Conservation (phyloP, 768 basidiomycete species). For the Tephrocybe sp. region DNA sequence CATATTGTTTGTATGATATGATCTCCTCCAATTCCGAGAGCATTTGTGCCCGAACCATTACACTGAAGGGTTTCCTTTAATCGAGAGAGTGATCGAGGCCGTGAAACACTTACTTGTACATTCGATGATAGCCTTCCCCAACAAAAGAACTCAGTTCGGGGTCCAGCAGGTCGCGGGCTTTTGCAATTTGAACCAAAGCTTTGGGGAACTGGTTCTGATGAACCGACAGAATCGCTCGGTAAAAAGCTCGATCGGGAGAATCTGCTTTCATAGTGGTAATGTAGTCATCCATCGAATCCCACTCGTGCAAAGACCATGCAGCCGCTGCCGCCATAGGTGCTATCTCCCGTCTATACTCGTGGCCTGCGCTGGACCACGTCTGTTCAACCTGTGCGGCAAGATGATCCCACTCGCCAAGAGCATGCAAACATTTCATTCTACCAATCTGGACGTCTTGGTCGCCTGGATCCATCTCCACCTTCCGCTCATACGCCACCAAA, state of each 20-base stretch:
- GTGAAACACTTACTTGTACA: constrained; percentile 79
- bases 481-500: constrained; percentile 79
- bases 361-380: constrained; percentile 79
- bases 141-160: constrained; percentile 89
- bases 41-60: constrained; percentile 98
- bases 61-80: constrained; percentile 43
- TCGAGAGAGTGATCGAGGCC: neutral
- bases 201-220: constrained; percentile 96
- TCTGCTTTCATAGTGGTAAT: constrained; percentile 91
- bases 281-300: constrained; percentile 98
- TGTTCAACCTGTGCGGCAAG: constrained; percentile 84
- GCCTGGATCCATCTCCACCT: constrained; percentile 71
- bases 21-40: constrained; percentile 98
- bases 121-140: constrained; percentile 95
- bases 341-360: constrained; percentile 86
- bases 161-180: constrained; percentile 89
- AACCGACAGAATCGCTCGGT: constrained; percentile 92
- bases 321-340: constrained; percentile 97
- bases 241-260: constrained; percentile 93
- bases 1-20: constrained; percentile 91
- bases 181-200: constrained; percentile 86
- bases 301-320: constrained; percentile 94
- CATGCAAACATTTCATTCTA: constrained; percentile 94
- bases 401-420: constrained; percentile 96
- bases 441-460: constrained; percentile 82